Base-by-base conservation (phyloP, 2,329 filamentous ascomycete species). In the Bertia moriformis region DNA sequence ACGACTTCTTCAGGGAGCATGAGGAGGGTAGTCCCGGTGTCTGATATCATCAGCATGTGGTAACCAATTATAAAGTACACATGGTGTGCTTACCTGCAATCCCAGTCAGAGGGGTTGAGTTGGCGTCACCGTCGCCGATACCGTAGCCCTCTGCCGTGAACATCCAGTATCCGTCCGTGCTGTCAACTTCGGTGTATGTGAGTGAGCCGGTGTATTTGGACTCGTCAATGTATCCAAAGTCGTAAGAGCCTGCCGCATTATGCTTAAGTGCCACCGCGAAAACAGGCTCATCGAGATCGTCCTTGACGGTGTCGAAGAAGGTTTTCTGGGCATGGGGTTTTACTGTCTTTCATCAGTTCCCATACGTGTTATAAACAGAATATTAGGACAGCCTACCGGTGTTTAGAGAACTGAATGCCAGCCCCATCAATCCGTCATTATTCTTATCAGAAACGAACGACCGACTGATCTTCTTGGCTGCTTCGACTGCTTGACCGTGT, bases 151-250 rank as follows among this genome's bases (percentile, higher is more conserved):
- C 66, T 40, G 61, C 62, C 43, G 71, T 66, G 43, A 74, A 72
- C 41, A 65, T 58, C 72, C 72, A 78, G 59, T 66, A 75, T 19
- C 69, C 69, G 14, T 66, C 55, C 43, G 52, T 56, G 45, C 51
- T 62, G 52, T 68, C 60, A 45, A 72, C 63, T 18, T 57, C 42
- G 15, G 63, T 57, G 55, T 71, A 78, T 43, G 55, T 58, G 47
- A 78, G 64, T 19, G 52, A 42, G 37, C 72, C 72, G 3, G 62
- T 67, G 62, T 71, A 73, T 49, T 67, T 67, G 43, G 56, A 55
- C 14, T 42, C 46, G 55, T 76, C 66, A 46, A 75, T 69, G 55
- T 56, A 68, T 38, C 71, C 71, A 45, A 75, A 76, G 48, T 70
- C 63, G 56, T 73, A 75, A 33, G 58, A 58, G 33, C 70, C 66